A percentile compares a stretch with the other conserved stretches of the same genome.
Conservation (phyloP, 345 rosid genomes). For the Eucalyptus brandiana region DNA sequence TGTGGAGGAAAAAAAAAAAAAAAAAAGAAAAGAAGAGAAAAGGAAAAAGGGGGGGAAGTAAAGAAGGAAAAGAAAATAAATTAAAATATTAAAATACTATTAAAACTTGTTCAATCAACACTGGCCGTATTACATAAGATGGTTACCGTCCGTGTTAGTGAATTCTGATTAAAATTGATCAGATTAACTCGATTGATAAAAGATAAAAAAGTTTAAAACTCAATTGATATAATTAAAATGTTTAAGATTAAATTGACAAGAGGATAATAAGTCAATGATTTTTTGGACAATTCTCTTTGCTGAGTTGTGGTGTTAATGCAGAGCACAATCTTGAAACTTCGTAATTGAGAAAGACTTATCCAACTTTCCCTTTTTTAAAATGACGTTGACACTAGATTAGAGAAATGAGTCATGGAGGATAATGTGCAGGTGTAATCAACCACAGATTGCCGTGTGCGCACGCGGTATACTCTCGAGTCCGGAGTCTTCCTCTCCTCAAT, state of each 20-base stretch:
- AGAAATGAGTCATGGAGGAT: neutral
- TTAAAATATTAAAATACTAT: too few relatives aligned
- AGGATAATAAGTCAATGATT: too few relatives aligned
- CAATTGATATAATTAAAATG: too few relatives aligned
- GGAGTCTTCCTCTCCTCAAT: neutral
- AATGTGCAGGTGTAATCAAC: neutral
- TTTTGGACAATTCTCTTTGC: too few relatives aligned
- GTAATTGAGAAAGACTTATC: neutral
- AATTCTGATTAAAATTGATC: too few relatives aligned
- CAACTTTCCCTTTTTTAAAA: neutral
- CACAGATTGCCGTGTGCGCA: neutral
- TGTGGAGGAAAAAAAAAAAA: too few relatives aligned
- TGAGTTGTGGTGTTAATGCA: neutral
- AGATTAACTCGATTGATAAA: too few relatives aligned
- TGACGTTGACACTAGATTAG: neutral
- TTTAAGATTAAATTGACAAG: too few relatives aligned
- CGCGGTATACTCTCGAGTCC: neutral
- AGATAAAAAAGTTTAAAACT: too few relatives aligned
- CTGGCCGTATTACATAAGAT: fast-evolving
- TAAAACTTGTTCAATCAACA: fast-evolving
- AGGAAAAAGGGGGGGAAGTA: fast-evolving
- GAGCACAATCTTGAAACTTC: neutral
- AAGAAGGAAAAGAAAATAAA: too few relatives aligned
- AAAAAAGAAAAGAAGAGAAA: fast-evolving
- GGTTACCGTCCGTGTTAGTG: fast-evolving